A percentile compares a stretch with the other conserved stretches of the same genome.
These are phyloP conservation scores for Lactarius sanguifluus DNA, from an alignment of 768 basidiomycete species.

Conservation along the genomic window DNA sequence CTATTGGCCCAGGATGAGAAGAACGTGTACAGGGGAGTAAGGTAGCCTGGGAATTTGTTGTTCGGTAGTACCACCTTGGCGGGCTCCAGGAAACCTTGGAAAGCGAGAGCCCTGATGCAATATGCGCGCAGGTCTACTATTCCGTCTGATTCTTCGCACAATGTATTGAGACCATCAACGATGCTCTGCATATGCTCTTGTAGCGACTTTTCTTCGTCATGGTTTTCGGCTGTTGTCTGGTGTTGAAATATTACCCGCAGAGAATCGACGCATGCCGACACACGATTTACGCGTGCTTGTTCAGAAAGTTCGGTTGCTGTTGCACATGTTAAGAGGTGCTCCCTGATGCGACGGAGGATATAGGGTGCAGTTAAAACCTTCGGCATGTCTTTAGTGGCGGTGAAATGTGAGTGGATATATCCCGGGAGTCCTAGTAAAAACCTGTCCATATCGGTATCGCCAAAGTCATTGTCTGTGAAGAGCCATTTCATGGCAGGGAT, in stretches of 20 bases:
- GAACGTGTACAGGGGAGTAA: conserved; percentile 3
- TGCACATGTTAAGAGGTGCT: conserved; percentile 18
- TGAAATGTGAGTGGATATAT: conserved; percentile 11
- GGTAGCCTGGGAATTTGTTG: not conserved
- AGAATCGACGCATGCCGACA: conserved; percentile 8
- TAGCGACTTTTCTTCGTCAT: not conserved
- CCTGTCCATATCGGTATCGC: conserved; percentile 16
- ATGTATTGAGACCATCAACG: not conserved
- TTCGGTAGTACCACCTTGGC: not conserved
- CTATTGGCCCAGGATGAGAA: not conserved
- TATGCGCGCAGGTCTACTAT: conserved; percentile 11
- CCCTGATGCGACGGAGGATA: conserved; percentile 7
- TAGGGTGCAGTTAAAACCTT: not conserved
- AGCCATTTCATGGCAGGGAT: conserved; percentile 19
- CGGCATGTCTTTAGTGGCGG: not conserved
- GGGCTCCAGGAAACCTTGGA: conserved; percentile 2
- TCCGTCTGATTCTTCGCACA: not conserved
- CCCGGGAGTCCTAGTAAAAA: conserved; percentile 18
- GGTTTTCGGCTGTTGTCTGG: not conserved
- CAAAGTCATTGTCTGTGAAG: conserved; percentile 16
- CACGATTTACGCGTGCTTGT: not conserved
- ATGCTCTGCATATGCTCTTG: not conserved
- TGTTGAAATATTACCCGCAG: not conserved
- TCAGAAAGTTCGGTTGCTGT: conserved; percentile 12
- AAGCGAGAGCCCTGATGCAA: conserved; percentile 8